phyloP scores from a whole-genome alignment of 345 rosid species.

The Populus nigra region DNA sequence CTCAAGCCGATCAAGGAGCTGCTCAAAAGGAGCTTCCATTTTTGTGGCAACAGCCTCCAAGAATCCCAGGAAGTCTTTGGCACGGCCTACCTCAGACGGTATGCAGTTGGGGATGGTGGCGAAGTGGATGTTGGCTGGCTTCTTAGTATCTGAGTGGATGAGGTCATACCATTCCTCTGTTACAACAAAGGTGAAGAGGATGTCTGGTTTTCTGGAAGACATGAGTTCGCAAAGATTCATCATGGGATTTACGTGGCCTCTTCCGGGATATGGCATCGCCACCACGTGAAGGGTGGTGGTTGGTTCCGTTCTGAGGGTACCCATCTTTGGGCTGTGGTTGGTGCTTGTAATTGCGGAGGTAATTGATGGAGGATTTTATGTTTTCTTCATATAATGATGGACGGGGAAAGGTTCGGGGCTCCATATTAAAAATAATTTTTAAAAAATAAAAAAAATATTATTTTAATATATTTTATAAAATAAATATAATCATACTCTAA shows the following conservation, averaged over 20 bases:
- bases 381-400: no score
- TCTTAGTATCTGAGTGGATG: background rate
- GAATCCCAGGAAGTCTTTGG: slow-evolving; percentile 12
- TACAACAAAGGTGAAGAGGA: slow-evolving; percentile 3
- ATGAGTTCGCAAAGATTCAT: slow-evolving; percentile 14
- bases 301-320: no score
- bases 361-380: no score
- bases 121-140: slow-evolving; percentile 7
- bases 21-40: slow-evolving; percentile 22
- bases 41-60: slow-evolving; percentile 15
- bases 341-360: no score
- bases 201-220: background rate
- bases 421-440: no score
- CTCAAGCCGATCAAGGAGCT: slow-evolving; percentile 13
- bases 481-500: no score
- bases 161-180: slow-evolving; percentile 15
- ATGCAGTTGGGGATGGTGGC: slow-evolving; percentile 23
- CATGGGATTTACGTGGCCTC: slow-evolving; percentile 25
- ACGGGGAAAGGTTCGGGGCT: no score
- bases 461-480: no score
- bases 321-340: background rate
- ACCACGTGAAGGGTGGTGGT: background rate
- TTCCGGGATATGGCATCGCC: slow-evolving; percentile 19
- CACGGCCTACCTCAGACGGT: slow-evolving; percentile 27
- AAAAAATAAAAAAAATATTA: no score